These are phyloP conservation scores for Madurella mycetomatis DNA, from an alignment of 2,329 filamentous ascomycete genomes.

Conservation along the genomic window DNA sequence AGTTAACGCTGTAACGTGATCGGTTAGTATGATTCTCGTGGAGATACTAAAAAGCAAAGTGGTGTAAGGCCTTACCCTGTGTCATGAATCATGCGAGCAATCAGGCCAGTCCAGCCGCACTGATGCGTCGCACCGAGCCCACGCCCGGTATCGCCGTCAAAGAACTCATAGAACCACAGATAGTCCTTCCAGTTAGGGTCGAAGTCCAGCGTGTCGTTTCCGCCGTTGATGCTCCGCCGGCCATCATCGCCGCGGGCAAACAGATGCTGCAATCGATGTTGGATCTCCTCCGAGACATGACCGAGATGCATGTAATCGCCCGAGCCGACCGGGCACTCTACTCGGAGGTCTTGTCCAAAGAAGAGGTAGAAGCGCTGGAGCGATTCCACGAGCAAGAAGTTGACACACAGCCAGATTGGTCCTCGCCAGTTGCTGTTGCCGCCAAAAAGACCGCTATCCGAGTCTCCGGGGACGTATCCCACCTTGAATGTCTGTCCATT, in stretches of 20 bases:
- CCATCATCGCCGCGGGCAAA: constrained; percentile 82
- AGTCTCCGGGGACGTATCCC: constrained; percentile 89
- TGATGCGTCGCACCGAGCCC: constrained; percentile 91
- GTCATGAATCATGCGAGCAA: constrained; percentile 96
- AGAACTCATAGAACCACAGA: constrained; percentile 96
- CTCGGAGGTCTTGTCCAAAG: constrained; percentile 81
- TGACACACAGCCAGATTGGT: constrained; percentile 93
- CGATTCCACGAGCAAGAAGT: constrained; percentile 90
- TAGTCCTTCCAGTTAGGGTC: constrained; percentile 91
- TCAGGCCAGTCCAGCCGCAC: constrained; percentile 92
- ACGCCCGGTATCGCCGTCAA: constrained; percentile 85
- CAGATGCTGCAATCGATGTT: constrained; percentile 89
- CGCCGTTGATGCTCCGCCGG: constrained; percentile 80
- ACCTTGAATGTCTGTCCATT: constrained; percentile 88
- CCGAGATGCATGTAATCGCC: constrained; percentile 94
- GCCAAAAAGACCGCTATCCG: constrained; percentile 89
- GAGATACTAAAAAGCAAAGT: neutral
- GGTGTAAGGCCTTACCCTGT: constrained; percentile 66
- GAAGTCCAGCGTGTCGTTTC: constrained; percentile 81
- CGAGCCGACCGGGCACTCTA: constrained; percentile 91
- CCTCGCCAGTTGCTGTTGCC: constrained; percentile 98
- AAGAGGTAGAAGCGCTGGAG: constrained; percentile 96
- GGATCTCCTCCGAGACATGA: constrained; percentile 89
- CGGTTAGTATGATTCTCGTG: neutral
- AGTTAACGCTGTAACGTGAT: constrained; percentile 60